phyloP scores from a whole-genome alignment of 2,329 filamentous ascomycete genomes.

The Xylariales sp. region DNA sequence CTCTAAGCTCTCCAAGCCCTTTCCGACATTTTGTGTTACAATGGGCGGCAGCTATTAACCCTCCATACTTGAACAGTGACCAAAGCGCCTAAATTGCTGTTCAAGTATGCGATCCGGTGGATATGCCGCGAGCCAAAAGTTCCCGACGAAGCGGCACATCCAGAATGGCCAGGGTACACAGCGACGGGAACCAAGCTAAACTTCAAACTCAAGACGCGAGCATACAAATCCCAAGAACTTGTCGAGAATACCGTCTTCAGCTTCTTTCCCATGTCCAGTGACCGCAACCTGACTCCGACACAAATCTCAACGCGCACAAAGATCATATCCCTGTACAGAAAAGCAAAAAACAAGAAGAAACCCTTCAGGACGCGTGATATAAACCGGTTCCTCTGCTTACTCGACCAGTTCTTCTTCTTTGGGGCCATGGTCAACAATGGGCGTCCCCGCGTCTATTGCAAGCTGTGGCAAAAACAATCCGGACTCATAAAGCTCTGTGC shows the following conservation, averaged over 20 bases:
- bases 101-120: neutral
- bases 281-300: constrained; percentile 15
- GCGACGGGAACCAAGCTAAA: neutral
- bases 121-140: neutral
- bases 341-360: neutral
- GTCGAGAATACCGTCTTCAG: constrained; percentile 20
- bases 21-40: too few relatives aligned
- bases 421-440: constrained; percentile 7
- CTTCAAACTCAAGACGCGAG: neutral
- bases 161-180: constrained; percentile 18
- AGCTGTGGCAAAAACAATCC: neutral
- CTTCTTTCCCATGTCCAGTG: neutral
- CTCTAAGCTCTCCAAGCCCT: too few relatives aligned
- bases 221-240: neutral
- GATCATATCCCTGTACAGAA: neutral
- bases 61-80: too few relatives aligned
- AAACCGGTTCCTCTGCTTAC: neutral
- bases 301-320: constrained; percentile 5
- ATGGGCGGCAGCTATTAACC: too few relatives aligned
- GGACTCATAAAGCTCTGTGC: too few relatives aligned
- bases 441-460: neutral
- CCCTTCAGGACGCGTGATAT: neutral
- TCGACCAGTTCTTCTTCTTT: constrained; percentile 31
- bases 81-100: neutral
- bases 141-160: neutral